Evolutionary conservation across 164 flowering plant species (phyloP).

Genomic region (Vitis rupestris): DNA sequence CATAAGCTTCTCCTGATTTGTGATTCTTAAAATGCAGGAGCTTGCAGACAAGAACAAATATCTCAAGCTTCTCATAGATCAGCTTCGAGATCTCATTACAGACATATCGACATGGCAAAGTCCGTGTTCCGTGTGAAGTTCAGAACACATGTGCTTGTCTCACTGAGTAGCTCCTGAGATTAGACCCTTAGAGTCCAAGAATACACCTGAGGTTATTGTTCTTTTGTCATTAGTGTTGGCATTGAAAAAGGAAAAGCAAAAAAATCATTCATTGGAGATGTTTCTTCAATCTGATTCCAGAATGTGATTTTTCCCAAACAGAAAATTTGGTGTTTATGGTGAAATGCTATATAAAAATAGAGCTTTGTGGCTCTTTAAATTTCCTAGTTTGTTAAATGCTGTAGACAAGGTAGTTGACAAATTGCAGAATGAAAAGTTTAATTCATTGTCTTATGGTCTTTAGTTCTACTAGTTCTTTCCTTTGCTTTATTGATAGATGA

Average conservation of each 20-base stretch:
- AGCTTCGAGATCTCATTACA: conserved; percentile 65
- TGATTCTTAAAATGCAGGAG: conserved; percentile 43
- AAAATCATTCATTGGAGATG: not conserved
- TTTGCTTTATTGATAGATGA: no score
- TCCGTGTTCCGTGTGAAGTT: conserved; percentile 58
- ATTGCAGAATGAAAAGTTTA: no score
- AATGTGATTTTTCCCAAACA: not conserved
- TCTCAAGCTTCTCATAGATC: conserved; percentile 75
- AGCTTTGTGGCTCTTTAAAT: not conserved
- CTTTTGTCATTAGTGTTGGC: not conserved
- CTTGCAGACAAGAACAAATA: conserved; percentile 61
- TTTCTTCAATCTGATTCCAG: not conserved
- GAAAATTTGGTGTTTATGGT: not conserved
- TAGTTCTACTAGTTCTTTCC: no score
- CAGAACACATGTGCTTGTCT: not conserved
- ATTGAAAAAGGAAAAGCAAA: no score
- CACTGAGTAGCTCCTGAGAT: not conserved
- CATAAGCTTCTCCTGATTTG: not conserved
- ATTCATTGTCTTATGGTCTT: no score
- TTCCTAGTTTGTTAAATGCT: not conserved
- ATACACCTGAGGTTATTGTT: not conserved
- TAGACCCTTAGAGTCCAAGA: not conserved
- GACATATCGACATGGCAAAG: conserved; percentile 93
- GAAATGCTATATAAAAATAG: not conserved
- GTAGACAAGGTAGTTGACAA: not conserved